These are phyloP conservation scores for Perkinsela sp. DNA, from an alignment of 208 protist species.

Conservation along the genomic window DNA sequence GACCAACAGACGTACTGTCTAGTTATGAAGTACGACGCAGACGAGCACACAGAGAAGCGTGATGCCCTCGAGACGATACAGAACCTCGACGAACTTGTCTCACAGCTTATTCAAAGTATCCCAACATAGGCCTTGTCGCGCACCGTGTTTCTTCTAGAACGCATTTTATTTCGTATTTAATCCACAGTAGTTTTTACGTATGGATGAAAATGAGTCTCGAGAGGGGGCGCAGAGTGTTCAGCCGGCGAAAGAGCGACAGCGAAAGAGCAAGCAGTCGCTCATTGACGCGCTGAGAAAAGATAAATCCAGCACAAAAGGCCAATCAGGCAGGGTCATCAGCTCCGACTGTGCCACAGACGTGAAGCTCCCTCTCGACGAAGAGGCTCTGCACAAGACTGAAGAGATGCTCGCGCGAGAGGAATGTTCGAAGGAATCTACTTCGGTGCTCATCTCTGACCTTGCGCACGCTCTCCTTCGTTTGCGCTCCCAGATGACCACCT, in stretches of 20 bases:
- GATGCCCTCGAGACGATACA: conserved; percentile 23
- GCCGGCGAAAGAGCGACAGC: neutral
- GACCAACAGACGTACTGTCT: conserved; percentile 64
- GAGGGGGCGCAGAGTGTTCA: neutral
- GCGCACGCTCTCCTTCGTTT: neutral
- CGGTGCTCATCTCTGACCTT: neutral
- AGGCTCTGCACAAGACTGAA: too few relatives aligned
- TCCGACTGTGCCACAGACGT: too few relatives aligned
- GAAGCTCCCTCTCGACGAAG: too few relatives aligned
- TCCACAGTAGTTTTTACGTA: too few relatives aligned
- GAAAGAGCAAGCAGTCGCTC: neutral
- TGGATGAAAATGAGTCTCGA: too few relatives aligned
- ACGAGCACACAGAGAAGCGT: conserved; percentile 12
- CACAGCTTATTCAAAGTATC: neutral
- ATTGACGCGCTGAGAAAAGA: neutral
- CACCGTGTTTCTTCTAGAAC: too few relatives aligned
- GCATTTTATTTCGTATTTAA: too few relatives aligned
- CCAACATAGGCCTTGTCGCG: too few relatives aligned
- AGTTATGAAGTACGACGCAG: conserved; percentile 61
- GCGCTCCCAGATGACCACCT: neutral
- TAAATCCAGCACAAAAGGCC: too few relatives aligned
- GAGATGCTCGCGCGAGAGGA: too few relatives aligned
- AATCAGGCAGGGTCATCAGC: too few relatives aligned
- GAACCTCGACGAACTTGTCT: conserved; percentile 28
- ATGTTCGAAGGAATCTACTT: too few relatives aligned